Evolutionary conservation across 2,329 filamentous ascomycete species (phyloP).

Genomic region (Xylariaceae sp.): DNA sequence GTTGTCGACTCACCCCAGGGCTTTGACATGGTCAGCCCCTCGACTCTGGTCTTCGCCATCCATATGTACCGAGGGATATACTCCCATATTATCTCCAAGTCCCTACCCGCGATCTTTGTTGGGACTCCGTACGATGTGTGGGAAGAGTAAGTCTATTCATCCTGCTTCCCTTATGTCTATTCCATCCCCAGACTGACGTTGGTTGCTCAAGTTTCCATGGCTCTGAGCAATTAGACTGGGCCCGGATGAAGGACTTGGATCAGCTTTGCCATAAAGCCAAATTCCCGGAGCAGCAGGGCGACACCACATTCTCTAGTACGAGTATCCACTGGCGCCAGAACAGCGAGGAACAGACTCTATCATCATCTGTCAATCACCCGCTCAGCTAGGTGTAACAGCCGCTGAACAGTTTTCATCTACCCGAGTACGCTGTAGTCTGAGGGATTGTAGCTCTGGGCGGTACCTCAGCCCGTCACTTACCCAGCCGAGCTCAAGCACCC

Average conservation of each 20-base stretch:
- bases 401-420: too few species aligned
- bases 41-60: conserved; percentile 57
- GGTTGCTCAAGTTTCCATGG: conserved; percentile 1
- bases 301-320: conserved; percentile 37
- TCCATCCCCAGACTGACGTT: too few species aligned
- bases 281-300: conserved; percentile 35
- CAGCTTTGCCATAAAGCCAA: conserved; percentile 23
- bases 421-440: too few species aligned
- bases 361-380: too few species aligned
- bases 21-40: conserved; percentile 42
- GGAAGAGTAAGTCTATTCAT: conserved; percentile 46
- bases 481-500: too few species aligned
- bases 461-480: too few species aligned
- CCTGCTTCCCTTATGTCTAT: too few species aligned
- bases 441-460: too few species aligned
- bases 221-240: conserved; percentile 20
- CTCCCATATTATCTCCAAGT: conserved; percentile 40
- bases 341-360: background rate
- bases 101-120: conserved; percentile 51
- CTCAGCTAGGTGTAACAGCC: too few species aligned
- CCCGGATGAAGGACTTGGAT: conserved; percentile 30
- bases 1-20: conserved; percentile 49
- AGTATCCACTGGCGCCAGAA: conserved; percentile 33
- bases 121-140: conserved; percentile 51
- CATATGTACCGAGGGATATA: conserved; percentile 56